Base-by-base conservation (phyloP, 371 early-diverging fungal genomes). In the Mucor saturninus region DNA sequence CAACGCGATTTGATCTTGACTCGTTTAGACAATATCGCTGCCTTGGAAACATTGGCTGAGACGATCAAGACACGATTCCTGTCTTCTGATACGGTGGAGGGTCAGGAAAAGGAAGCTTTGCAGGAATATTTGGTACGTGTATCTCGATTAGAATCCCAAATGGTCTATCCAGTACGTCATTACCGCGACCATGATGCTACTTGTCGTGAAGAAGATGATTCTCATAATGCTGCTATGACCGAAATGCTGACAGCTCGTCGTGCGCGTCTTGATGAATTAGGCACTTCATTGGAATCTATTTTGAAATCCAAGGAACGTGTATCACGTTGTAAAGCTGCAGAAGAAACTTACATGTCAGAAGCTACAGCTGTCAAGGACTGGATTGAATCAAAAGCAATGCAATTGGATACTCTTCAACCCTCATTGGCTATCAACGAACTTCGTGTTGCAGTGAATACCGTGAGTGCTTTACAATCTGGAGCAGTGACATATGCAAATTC, bases 251-350 rank as follows among this genome's bases (percentile, higher is more conserved):
- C 65, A 10, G 69, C 68, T n/a, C 74, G 79, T 10, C 57, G 64
- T 11, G 29, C 65, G 1, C 63, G 72, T 6, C 58, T 81, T 28
- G 54, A 65, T 13, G 75, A 76, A 32, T 49, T 76, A 0, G 64
- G 65, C 5, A 45, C 40, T 15, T 59, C 73, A 8, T 54, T 81
- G 14, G 63, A 66, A 10, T 39, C 74, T 0, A 67, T 74, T 15
- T 51, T 74, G 3, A 60, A 76, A 35, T 64, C 74, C 2, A 72
- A 70, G 26, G 70, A 77, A 52, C 45, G 69, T 3, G 53, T 70
- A 6, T 73, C 77, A 8, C 72, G 75, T 49, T 68, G 73, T 13
- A 65, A 68, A 21, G 74, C 75, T 29, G 72, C 75, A 0, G 71
- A 73, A 13, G 69, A 68, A n/a, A 61, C 73, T 7, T 81, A 76